Percentiles rank a stretch among this genome's conserved stretches.
These are phyloP conservation scores for Solanum sparsipilum DNA, from an alignment of 257 asterid genomes.

Conservation along the genomic window DNA sequence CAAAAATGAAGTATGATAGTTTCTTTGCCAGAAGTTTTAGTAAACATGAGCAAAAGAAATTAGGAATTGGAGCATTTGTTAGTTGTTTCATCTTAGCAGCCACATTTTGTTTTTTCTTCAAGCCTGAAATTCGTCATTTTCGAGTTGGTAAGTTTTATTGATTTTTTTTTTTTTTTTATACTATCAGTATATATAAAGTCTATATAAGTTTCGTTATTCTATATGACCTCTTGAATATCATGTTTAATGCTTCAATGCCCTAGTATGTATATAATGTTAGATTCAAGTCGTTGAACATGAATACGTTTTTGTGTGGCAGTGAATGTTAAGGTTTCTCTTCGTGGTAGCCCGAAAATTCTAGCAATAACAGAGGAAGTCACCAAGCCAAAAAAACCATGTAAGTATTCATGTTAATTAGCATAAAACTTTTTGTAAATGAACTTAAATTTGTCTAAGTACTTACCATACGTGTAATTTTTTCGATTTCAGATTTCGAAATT, in stretches of 20 bases:
- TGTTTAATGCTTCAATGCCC: background rate
- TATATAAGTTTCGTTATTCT: background rate
- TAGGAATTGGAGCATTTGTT: slow-evolving; percentile 24
- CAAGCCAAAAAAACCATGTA: background rate
- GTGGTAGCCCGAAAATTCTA: background rate
- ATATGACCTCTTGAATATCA: background rate
- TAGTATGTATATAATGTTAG: background rate
- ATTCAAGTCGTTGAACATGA: background rate
- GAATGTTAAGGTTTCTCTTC: background rate
- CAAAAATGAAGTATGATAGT: slow-evolving; percentile 12
- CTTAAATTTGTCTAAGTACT: background rate
- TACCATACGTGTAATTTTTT: background rate
- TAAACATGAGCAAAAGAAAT: slow-evolving; percentile 18
- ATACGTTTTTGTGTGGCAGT: background rate
- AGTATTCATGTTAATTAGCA: background rate
- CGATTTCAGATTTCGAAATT: slow-evolving; percentile 5
- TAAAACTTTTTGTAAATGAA: no score
- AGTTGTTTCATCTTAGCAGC: slow-evolving; percentile 26
- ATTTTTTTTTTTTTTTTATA: background rate
- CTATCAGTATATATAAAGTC: background rate
- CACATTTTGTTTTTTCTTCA: slow-evolving; percentile 18
- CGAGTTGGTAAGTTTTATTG: background rate
- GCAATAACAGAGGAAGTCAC: background rate
- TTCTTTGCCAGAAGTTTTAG: slow-evolving; percentile 28
- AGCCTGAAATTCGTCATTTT: slow-evolving; percentile 3